Evolutionary conservation across 352 stramenopile species (phyloP), one percentile per base, ranked within the genome.

Genomic region (Pythium vanterpoolii): DNA sequence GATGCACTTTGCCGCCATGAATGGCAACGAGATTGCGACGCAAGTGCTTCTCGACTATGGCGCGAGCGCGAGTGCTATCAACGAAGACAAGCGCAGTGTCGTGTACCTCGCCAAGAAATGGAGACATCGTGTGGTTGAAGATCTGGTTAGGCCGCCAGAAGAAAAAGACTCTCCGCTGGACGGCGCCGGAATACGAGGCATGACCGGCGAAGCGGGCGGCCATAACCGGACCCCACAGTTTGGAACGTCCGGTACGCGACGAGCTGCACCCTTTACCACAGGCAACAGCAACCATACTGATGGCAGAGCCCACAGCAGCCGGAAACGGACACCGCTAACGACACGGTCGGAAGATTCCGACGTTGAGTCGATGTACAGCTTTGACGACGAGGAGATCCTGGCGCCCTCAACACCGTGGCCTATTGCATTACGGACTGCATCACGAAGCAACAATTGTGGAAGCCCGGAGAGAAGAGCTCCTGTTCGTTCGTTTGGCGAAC

Each of bases 21-120:
- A 86, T 48, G 77, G 79, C 31, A 88, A 92, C 40, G 77, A 87
- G 49, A 69, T 90, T 5, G 79, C 78, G 5, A 83, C 76, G 0
- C 60, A 72, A 38, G 69, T 90, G 3, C 66, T 92, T 2, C 55
- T 90, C 2, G 69, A 74, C 1, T 56, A 89, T 36, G 82, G 79
- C n/a, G 82, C 79, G 0, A 87, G 73, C 45, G 62, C 75, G 4
- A 89, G 71, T 27, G 70, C 74, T 28, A 86, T 86, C 50, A 90
- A 92, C 56, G 82, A 89, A 60, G 82, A 90, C 62, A 90, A 88
- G 53, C 69, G 72, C 27, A 92, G 73, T 34, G 79, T 87, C 13
- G 69, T 92, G 36, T 92, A 89, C 34, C 52, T 92, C 13, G 77
- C 79, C 21, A 86, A 87, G 64, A 89, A 91, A 58, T 92, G 82